Evolutionary conservation across 306 rosid species (phyloP), one percentile per base, ranked within the genome.

Genomic region (Amphicarpaea edgeworthii): DNA sequence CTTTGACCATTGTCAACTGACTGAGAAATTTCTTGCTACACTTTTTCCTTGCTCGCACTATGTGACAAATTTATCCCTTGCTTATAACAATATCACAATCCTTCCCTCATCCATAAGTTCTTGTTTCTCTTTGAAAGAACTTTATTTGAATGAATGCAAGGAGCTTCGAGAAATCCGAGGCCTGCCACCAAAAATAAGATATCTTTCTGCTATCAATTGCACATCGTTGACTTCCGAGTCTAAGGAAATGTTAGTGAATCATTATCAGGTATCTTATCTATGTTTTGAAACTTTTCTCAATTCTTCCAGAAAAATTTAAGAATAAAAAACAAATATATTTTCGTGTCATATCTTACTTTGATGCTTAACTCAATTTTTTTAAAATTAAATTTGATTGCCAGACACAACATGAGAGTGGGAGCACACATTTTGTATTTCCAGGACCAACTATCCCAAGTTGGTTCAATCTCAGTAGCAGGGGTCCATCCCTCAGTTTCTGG

Each of bases 381-480:
- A n/a, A 24, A 24, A 45, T 45, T 15, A 47, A 47, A n/a, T 47
- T 20, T 47, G 42, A 32, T 61, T 62, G 24, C 34, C 47, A 62
- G 68, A 15, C 20, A 34, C 16, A 51, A 21, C 63, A 34, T 5
- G 28, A 24, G 15, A 70, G 5, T 20, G 5, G 50, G 28, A 37
- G 0, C 4, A 7, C 0, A 34, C 0, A 34, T 2, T 34, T 70
- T n/a, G 0, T 0, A 6, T 4, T 70, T 2, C 76, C 64, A 5
- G 76, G 21, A 70, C 53, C 62, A 45, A 0, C 12, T n/a, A 38
- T 71, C 51, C 76, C 76, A 38, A 5, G 43, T 19, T 71, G 53
- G 53, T 71, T 71, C 12, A 26, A 54, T 26, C 38, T 38, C 51
- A 0, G 8, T 12, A 53, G 38, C 3, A 10, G 23, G 15, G 76